Evolutionary conservation across 257 asterid species (phyloP).

Genomic region (Primulina tabacum): DNA sequence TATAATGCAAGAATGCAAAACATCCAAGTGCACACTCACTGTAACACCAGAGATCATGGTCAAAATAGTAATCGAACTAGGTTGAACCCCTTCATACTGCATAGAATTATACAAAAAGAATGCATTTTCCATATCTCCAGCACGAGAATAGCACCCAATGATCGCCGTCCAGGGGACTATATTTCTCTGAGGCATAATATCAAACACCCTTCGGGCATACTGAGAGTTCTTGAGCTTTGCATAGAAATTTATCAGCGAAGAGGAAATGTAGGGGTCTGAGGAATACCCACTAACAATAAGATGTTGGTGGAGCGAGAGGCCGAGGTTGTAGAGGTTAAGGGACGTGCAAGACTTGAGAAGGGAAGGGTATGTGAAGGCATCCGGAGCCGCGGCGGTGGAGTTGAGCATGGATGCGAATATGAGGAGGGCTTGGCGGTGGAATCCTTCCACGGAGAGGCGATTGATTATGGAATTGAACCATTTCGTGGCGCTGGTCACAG

Average conservation of each 20-base stretch:
- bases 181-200: constrained; percentile 51
- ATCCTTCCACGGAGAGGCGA: constrained; percentile 59
- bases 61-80: constrained; percentile 55
- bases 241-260: constrained; percentile 59
- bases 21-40: constrained; percentile 35
- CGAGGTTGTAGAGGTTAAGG: constrained; percentile 46
- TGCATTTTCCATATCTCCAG: constrained; percentile 40
- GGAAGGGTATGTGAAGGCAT: constrained; percentile 72
- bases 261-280: constrained; percentile 64
- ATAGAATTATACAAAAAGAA: constrained; percentile 55
- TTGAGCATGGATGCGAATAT: constrained; percentile 53
- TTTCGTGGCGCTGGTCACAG: constrained; percentile 28
- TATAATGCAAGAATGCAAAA: constrained; percentile 47
- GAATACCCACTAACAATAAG: constrained; percentile 48
- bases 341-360: constrained; percentile 73
- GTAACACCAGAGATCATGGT: constrained; percentile 60
- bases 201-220: constrained; percentile 59
- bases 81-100: constrained; percentile 51
- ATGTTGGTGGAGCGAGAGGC: constrained; percentile 67
- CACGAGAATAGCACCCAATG: constrained; percentile 56
- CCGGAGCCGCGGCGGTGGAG: constrained; percentile 42
- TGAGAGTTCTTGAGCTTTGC: constrained; percentile 34
- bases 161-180: constrained; percentile 81
- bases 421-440: constrained; percentile 52
- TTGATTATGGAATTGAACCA: constrained; percentile 53